A percentile compares a stretch with the other conserved stretches of the same genome.
Conservation (phyloP, 345 rosid genomes). For the Euphorbia peplus region DNA sequence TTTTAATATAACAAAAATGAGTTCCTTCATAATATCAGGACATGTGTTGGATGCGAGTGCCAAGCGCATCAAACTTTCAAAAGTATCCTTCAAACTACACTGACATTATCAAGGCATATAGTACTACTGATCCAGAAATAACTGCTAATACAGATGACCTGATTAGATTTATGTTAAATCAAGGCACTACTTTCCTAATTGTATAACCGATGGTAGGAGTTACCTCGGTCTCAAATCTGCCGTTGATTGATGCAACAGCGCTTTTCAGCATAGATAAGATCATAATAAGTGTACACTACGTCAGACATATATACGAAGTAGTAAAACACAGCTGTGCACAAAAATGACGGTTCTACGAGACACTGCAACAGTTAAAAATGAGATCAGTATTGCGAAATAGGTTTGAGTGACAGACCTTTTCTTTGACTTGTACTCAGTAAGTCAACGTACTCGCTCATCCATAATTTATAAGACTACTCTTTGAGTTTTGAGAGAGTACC, state of each 20-base stretch:
- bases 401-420: slow-evolving; percentile 4
- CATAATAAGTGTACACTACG: not conserved
- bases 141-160: not conserved
- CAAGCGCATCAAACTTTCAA: not conserved
- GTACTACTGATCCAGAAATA: not conserved
- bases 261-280: slow-evolving; percentile 54
- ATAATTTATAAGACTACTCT: not conserved
- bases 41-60: not conserved
- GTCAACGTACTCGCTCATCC: not conserved
- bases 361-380: slow-evolving; percentile 4
- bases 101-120: not conserved
- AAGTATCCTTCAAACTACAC: not conserved
- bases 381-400: not conserved
- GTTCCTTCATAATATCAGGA: not conserved
- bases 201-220: not conserved
- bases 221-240: slow-evolving; percentile 87
- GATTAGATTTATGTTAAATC: not conserved
- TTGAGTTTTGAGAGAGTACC: slow-evolving; percentile 41
- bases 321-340: too few species aligned
- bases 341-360: not conserved
- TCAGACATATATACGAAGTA: not conserved
- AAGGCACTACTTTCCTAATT: slow-evolving; percentile 6
- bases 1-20: not conserved
- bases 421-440: slow-evolving; percentile 5
- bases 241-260: slow-evolving; percentile 64